phyloP scores from a whole-genome alignment of 176 grass and related monocot species.

The Paspalum vaginatum region DNA sequence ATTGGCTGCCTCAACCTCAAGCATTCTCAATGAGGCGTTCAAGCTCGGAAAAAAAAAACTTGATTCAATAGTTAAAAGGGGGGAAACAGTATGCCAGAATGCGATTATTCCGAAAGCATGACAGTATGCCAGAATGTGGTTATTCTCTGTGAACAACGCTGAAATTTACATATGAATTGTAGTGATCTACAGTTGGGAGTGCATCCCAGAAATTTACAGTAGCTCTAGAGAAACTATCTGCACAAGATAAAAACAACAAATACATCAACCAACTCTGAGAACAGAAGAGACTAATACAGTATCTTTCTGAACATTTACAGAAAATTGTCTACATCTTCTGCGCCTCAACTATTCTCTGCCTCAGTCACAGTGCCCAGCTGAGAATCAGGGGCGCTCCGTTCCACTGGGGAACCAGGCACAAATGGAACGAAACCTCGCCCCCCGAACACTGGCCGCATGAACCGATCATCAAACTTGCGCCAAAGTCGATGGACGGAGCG shows the following conservation, averaged over 20 bases:
- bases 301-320: slow-evolving; percentile 43
- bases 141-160: slow-evolving; percentile 29
- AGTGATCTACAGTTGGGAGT: slow-evolving; percentile 32
- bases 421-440: slow-evolving; percentile 84
- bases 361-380: slow-evolving; percentile 44
- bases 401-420: slow-evolving; percentile 81
- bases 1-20: neutral
- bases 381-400: slow-evolving; percentile 49
- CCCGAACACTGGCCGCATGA: slow-evolving; percentile 88
- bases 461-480: slow-evolving; percentile 84
- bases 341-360: slow-evolving; percentile 38
- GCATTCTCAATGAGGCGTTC: neutral
- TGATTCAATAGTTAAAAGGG: too few species aligned
- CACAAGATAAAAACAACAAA: slow-evolving; percentile 18
- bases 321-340: slow-evolving; percentile 15
- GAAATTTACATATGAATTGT: slow-evolving; percentile 32
- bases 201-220: slow-evolving; percentile 30
- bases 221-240: slow-evolving; percentile 38
- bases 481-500: slow-evolving; percentile 83
- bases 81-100: too few species aligned
- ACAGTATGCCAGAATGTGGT: slow-evolving; percentile 1
- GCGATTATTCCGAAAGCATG: neutral
- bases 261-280: neutral
- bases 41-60: too few species aligned
- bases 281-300: slow-evolving; percentile 9